phyloP scores from a whole-genome alignment of 345 rosid species.

The Trapa incisa region DNA sequence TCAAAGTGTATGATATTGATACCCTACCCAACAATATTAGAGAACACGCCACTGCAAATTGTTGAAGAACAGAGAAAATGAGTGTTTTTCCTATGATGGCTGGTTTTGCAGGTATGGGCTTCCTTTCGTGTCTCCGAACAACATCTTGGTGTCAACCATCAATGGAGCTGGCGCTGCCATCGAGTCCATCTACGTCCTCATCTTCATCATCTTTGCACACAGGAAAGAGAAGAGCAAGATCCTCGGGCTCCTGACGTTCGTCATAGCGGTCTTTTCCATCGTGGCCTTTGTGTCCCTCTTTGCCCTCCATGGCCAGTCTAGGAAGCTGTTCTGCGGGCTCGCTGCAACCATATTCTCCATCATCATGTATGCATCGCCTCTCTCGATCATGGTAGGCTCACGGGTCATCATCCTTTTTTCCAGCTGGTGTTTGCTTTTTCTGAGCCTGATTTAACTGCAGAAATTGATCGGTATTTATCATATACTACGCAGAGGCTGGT shows the following conservation, averaged over 20 bases:
- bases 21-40: too few species aligned
- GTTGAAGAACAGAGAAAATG: too few species aligned
- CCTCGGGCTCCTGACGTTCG: slow-evolving; percentile 36
- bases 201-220: slow-evolving; percentile 52
- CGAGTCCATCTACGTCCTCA: slow-evolving; percentile 52
- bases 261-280: slow-evolving; percentile 40
- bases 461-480: background rate
- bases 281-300: slow-evolving; percentile 59
- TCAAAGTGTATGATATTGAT: background rate
- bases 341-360: slow-evolving; percentile 82
- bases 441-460: too few species aligned
- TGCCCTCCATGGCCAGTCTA: slow-evolving; percentile 46
- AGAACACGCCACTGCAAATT: too few species aligned
- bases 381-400: slow-evolving; percentile 72
- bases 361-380: slow-evolving; percentile 95
- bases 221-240: slow-evolving; percentile 70
- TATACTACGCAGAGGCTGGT: slow-evolving; percentile 58
- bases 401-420: background rate
- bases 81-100: too few species aligned
- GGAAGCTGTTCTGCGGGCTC: slow-evolving; percentile 75
- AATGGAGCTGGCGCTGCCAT: slow-evolving; percentile 72
- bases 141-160: slow-evolving; percentile 62
- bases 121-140: slow-evolving; percentile 77
- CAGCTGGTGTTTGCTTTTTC: too few species aligned
- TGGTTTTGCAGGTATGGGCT: slow-evolving; percentile 63